Base-by-base conservation (phyloP, 768 basidiomycete genomes). In the Boletus edulis region DNA sequence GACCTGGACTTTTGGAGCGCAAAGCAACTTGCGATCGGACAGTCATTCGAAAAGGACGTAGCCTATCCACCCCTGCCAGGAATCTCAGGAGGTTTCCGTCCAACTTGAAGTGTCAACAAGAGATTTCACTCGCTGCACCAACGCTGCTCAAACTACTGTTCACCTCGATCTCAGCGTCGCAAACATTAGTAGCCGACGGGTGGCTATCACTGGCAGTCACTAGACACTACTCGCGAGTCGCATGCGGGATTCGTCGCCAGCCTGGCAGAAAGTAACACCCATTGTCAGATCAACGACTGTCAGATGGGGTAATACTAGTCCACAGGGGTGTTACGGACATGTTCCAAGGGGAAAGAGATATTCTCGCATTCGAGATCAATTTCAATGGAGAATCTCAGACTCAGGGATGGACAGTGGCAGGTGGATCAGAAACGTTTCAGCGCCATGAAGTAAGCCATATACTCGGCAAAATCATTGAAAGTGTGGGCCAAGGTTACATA, bases 371-470 rank as follows among this genome's bases (percentile, higher is more conserved):
- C 57, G 60, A 62, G 59, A 68, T 47, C 55, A 49, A 59, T 66
- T 64, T 56, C 17, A 39, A 39, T 39, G 51, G 56, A 55, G 55
- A 58, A 51, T 61, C 59, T 58, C 62, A 50, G 52, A 49, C 60
- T 58, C 64, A 68, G 64, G 61, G 65, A 48, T 48, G 62, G 56
- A 31, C n/a, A n/a, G n/a, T n/a, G 8, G 20, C 41, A 32, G 39
- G 66, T 68, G 61, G 65, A 55, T 68, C 61, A 52, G 55, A 65
- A 65, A 61, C 48, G 50, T 64, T 64, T 67, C 65, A 62, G 42
- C 31, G 37, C 52, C 54, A 54, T 53, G 54, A 52, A 49, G 60
- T 45, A 48, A 57, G 61, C 27, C n/a, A 39, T 46, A 42, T 24
- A 20, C 46, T 40, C 46, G 50, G 54, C 48, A 49, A 51, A 58